A percentile compares a stretch with the other conserved stretches of the same genome.
Conservation (phyloP, 495 filamentous ascomycete genomes). For the Hypoxylon cercidicola region DNA sequence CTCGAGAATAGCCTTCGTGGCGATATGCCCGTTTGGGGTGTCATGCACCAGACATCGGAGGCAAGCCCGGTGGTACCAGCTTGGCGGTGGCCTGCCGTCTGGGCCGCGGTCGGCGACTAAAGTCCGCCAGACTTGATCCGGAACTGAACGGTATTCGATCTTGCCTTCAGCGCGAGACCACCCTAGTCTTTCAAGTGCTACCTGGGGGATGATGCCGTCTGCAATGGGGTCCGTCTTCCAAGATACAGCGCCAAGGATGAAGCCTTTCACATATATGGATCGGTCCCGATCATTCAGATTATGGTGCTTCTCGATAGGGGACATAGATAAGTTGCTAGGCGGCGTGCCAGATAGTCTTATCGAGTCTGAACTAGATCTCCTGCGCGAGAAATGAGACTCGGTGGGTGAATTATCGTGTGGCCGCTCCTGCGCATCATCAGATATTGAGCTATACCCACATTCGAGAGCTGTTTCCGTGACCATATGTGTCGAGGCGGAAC, state of each 20-base stretch:
- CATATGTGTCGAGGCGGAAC: too few relatives aligned
- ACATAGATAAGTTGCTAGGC: background rate
- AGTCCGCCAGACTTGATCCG: slow-evolving; percentile 37
- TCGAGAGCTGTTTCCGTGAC: too few relatives aligned
- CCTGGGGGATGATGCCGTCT: slow-evolving; percentile 1
- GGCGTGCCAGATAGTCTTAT: too few relatives aligned
- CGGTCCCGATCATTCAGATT: background rate
- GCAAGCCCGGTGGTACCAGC: background rate
- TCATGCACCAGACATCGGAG: background rate
- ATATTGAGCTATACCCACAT: too few relatives aligned
- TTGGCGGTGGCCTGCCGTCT: slow-evolving; percentile 4
- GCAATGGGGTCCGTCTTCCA: slow-evolving; percentile 6
- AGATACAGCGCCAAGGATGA: background rate
- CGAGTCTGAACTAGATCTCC: too few relatives aligned
- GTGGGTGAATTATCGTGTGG: too few relatives aligned
- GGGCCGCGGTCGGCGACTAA: slow-evolving; percentile 40
- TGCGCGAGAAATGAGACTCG: too few relatives aligned
- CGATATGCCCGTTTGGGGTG: background rate
- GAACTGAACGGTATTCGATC: slow-evolving; percentile 9
- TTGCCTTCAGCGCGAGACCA: background rate
- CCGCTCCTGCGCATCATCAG: too few relatives aligned
- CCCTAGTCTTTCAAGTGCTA: background rate
- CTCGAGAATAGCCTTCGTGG: background rate
- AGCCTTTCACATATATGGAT: slow-evolving; percentile 4
- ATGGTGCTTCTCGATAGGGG: background rate